Base-by-base conservation (phyloP, 345 rosid genomes). In the Ricinus communis region DNA sequence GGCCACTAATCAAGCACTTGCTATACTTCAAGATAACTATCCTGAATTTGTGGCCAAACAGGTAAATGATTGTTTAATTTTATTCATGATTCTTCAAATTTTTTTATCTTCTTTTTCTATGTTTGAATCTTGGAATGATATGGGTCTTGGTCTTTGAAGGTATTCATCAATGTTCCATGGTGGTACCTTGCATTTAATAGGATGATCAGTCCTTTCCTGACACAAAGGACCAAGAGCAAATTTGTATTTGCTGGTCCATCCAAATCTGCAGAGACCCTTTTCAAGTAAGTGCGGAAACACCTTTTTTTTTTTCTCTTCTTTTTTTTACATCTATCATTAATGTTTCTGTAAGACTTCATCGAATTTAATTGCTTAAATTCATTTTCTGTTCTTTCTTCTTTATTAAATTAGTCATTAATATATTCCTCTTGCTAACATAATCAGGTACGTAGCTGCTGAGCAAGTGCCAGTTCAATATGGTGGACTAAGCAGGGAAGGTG, bases 111-210 rank as follows among this genome's bases (percentile, higher is more conserved):
- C 0, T 14, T 43, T 61, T 2, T 28, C 65, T 63, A 8, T 60
- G 18, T 27, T 16, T 10, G 19, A 15, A 21, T 65, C 33, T 53
- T 61, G 19, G 18, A 13, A 63, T 65, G 31, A 53, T 53, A 53
- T 55, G 52, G 70, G 15, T 5, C 66, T 71, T 47, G 60, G 68
- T 38, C 3, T 69, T 9, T 61, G 50, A 43, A 86, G 90, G 84
- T 84, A 45, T 84, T 86, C 75, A 82, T 86, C 78, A 84, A 86
- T 68, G 87, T 84, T 40, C 90, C 90, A 0, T 86, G 84, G 85
- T 86, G 87, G 90, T 86, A 84, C 70, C 76, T 80, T 12, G 84
- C 83, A 30, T 84, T 84, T 72, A 41, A 74, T 47, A 81, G 58
- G 75, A 79, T 83, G 82, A 80, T 83, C 62, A 81, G 81, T 74